phyloP scores from a whole-genome alignment of 768 basidiomycete genomes.

The Fistulinella prunicolor region DNA sequence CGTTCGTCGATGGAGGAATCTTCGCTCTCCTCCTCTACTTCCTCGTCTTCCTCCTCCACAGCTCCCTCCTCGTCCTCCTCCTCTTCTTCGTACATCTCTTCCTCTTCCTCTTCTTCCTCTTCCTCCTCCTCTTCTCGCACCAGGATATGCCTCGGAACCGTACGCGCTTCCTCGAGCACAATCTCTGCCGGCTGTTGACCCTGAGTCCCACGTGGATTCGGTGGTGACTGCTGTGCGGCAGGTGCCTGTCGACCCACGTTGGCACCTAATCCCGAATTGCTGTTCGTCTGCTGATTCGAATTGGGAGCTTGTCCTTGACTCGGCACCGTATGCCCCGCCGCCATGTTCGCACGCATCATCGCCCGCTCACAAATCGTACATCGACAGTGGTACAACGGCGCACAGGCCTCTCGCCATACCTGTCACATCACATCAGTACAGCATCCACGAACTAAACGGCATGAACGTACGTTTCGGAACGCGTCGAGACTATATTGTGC shows the following conservation, averaged over 20 bases:
- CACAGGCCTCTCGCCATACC: constrained; percentile 75
- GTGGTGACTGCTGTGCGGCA: constrained; percentile 1
- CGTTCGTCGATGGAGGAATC: constrained; percentile 14
- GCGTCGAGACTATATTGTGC: constrained; percentile 59
- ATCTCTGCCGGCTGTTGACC: constrained; percentile 20
- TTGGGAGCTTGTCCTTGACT: constrained; percentile 20
- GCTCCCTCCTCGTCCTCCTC: constrained; percentile 28
- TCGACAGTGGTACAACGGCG: constrained; percentile 67
- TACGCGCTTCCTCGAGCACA: constrained; percentile 24
- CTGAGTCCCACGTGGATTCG: constrained; percentile 5
- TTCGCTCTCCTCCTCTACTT: constrained; percentile 36
- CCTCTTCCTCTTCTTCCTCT: constrained; percentile 28
- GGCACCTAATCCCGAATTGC: neutral
- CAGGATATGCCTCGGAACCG: constrained; percentile 15
- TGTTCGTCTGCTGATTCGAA: constrained; percentile 1
- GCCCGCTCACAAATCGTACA: constrained; percentile 75
- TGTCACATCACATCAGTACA: constrained; percentile 25
- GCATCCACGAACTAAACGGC: neutral
- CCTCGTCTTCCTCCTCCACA: constrained; percentile 29
- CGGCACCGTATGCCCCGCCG: constrained; percentile 36
- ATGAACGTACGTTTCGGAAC: constrained; percentile 48
- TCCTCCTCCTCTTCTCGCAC: constrained; percentile 33
- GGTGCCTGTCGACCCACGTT: constrained; percentile 9
- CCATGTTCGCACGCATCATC: constrained; percentile 48
- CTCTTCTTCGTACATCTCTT: constrained; percentile 18